These are phyloP conservation scores for Metschnikowia sp. DNA, from an alignment of 805 yeast genomes.

Conservation along the genomic window DNA sequence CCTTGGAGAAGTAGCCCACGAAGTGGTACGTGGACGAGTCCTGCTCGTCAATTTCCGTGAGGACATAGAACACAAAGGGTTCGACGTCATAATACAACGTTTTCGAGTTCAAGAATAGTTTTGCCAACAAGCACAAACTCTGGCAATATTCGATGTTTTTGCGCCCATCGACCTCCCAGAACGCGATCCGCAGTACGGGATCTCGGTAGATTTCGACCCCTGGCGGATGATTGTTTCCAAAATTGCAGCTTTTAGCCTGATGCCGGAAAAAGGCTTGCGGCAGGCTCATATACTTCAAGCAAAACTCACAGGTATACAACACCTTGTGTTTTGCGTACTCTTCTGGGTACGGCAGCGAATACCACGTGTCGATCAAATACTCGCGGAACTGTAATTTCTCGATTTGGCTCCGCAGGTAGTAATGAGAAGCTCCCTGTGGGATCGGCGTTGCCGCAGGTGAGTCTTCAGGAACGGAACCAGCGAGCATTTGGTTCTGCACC, in stretches of 20 bases:
- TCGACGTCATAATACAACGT: conserved; percentile 93
- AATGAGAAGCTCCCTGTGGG: conserved; percentile 16
- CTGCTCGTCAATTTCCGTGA: conserved; percentile 60
- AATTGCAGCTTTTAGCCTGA: conserved; percentile 60
- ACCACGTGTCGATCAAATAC: conserved; percentile 85
- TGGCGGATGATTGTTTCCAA: conserved; percentile 60
- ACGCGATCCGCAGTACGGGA: conserved; percentile 23
- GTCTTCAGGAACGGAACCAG: conserved; percentile 15
- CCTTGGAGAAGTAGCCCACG: conserved; percentile 94
- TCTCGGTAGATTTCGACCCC: conserved; percentile 43
- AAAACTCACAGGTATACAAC: conserved; percentile 77
- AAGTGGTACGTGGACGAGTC: conserved; percentile 56
- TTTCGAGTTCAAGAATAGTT: conserved; percentile 84
- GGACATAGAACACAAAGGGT: conserved; percentile 85
- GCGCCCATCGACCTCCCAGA: conserved; percentile 71
- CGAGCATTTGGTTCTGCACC: conserved; percentile 8
- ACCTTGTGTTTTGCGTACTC: conserved; percentile 64
- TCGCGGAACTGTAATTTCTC: conserved; percentile 67
- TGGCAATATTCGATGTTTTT: conserved; percentile 81
- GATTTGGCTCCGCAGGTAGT: conserved; percentile 40
- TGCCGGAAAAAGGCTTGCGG: conserved; percentile 70
- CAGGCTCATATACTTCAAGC: conserved; percentile 75
- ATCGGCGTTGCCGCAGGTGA: conserved; percentile 11
- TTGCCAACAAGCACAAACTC: conserved; percentile 84
- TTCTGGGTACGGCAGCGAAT: conserved; percentile 88